These are phyloP conservation scores for Rubia tinctorum DNA, from an alignment of 305 asterid genomes.

Conservation along the genomic window DNA sequence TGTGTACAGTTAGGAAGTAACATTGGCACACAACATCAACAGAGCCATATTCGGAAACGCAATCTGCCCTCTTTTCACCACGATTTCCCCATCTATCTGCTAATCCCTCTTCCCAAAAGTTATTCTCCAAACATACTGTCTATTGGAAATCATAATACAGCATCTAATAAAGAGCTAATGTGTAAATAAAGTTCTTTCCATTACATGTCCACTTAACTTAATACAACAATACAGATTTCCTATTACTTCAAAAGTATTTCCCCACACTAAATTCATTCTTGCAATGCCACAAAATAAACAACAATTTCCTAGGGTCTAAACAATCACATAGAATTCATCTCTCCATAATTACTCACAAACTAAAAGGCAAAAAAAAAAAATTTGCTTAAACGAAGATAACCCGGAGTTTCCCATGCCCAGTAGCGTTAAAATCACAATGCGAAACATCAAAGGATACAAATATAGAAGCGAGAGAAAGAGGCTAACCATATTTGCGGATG, in stretches of 20 bases:
- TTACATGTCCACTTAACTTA: background rate
- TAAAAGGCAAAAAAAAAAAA: background rate
- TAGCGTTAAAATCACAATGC: background rate
- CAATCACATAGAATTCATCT: background rate
- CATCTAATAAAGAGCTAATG: background rate
- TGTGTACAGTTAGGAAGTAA: background rate
- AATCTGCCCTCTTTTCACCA: background rate
- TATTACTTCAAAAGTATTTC: background rate
- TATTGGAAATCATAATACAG: background rate
- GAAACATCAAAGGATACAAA: background rate
- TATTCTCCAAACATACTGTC: background rate
- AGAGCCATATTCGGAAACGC: background rate
- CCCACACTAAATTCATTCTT: background rate
- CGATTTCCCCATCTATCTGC: background rate
- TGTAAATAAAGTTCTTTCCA: background rate
- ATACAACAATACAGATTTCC: background rate
- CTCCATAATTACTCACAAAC: background rate
- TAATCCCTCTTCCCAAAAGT: background rate
- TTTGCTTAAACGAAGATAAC: background rate
- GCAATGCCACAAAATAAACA: background rate
- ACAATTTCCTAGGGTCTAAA: background rate
- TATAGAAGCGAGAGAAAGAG: background rate
- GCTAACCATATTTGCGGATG: conserved; percentile 51
- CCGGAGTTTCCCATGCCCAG: background rate
- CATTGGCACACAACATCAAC: background rate